Evolutionary conservation across 108 stramenopile species (phyloP).

Genomic region (Nitzschia sp.): DNA sequence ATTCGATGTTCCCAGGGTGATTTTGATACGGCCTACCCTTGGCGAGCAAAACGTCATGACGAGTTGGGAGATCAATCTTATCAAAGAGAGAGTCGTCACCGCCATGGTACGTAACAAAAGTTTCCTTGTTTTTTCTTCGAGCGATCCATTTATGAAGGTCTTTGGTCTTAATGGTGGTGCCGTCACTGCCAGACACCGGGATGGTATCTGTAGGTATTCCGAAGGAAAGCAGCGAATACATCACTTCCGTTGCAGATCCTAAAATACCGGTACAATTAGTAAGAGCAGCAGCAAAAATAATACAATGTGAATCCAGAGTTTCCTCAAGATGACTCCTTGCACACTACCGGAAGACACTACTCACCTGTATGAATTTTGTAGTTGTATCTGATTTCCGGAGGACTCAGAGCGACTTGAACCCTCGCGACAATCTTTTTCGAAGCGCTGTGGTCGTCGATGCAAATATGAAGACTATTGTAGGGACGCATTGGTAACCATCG

Average conservation of each 20-base stretch:
- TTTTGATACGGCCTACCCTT: conserved; percentile 8
- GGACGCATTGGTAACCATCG: conserved; percentile 11
- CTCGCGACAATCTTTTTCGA: neutral
- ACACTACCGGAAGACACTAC: too few relatives aligned
- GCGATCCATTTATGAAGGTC: conserved; percentile 24
- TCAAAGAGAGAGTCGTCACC: neutral
- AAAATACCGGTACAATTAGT: too few relatives aligned
- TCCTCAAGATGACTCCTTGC: too few relatives aligned
- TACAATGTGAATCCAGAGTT: too few relatives aligned
- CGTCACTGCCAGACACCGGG: conserved; percentile 16
- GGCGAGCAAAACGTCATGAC: neutral
- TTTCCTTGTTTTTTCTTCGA: conserved; percentile 1
- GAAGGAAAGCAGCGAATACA: conserved; percentile 20
- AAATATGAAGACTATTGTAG: conserved; percentile 11
- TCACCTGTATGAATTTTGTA: conserved; percentile 7
- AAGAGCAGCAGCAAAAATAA: too few relatives aligned
- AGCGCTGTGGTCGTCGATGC: conserved; percentile 2
- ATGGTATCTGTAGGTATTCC: conserved; percentile 28
- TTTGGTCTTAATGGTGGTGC: conserved; percentile 17
- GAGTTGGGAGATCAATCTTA: conserved; percentile 13
- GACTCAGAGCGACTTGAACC: conserved; percentile 6
- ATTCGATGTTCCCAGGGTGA: conserved; percentile 7
- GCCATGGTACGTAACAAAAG: neutral
- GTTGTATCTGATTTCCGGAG: conserved; percentile 1
- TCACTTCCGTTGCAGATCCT: conserved; percentile 8